Percentiles rank a stretch among this genome's conserved stretches.
Evolutionary conservation across 176 grass and related monocot species (phyloP).

Genomic region (Avena sativa): DNA sequence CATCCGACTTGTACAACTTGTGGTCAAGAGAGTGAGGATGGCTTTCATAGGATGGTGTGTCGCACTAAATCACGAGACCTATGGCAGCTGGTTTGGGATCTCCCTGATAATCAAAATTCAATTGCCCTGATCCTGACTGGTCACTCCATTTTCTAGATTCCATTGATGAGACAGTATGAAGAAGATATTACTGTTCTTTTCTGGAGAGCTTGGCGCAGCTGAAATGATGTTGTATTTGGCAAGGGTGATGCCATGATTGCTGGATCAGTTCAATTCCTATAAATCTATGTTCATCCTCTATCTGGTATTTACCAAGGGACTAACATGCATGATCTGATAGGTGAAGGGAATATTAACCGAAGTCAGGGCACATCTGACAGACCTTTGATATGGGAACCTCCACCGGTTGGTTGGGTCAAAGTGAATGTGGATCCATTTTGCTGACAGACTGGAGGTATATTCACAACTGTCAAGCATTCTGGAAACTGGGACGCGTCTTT

Average conservation of each 20-base stretch:
- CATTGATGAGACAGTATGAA: not conserved
- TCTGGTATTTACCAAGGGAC: not conserved
- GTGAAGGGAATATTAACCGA: not conserved
- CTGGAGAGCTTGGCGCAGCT: not conserved
- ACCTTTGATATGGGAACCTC: not conserved
- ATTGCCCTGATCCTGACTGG: not conserved
- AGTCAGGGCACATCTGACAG: not conserved
- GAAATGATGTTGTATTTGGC: not conserved
- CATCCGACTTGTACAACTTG: not conserved
- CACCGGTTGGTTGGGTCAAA: not conserved
- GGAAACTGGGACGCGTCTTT: not conserved
- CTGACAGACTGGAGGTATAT: not conserved
- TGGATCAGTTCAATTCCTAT: not conserved
- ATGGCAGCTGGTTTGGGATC: not conserved
- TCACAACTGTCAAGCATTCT: too few species aligned
- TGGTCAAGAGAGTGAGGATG: not conserved
- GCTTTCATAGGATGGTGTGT: not conserved
- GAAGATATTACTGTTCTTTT: not conserved
- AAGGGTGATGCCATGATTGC: not conserved
- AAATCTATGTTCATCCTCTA: not conserved
- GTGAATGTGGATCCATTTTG: not conserved
- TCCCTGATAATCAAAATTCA: too few species aligned
- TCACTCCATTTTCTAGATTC: not conserved
- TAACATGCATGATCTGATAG: not conserved
- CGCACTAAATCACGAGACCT: not conserved